phyloP scores from a whole-genome alignment of 163 green algal species.

The Coccomyxa subellipsoidea region DNA sequence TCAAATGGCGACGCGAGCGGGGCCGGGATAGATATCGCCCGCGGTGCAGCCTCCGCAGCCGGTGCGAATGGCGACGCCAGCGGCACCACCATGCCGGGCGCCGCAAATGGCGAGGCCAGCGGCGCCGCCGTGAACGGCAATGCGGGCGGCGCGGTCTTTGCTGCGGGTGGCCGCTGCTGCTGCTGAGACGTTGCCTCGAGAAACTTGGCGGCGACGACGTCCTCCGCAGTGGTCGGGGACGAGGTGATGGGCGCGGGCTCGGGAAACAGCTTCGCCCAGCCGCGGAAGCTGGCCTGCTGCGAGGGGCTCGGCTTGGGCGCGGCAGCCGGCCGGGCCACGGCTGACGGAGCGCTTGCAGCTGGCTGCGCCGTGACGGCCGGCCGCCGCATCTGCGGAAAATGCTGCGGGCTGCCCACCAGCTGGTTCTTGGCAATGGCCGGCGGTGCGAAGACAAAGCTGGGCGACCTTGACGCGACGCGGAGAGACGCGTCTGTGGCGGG shows the following conservation, averaged over 20 bases:
- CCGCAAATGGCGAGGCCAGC: neutral
- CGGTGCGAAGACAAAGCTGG: neutral
- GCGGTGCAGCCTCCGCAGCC: neutral
- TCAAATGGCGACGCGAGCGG: constrained; percentile 8
- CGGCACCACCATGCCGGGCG: too few species aligned
- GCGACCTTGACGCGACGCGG: neutral
- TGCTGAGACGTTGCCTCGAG: neutral
- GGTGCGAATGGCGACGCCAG: neutral
- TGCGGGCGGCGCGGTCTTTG: neutral
- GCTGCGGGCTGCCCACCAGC: neutral
- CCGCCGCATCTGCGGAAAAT: neutral
- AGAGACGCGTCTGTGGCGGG: neutral
- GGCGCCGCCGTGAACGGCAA: neutral
- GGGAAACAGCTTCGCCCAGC: neutral
- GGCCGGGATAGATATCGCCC: neutral
- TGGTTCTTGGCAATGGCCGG: neutral
- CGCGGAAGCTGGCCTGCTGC: constrained; percentile 5
- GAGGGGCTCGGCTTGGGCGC: neutral
- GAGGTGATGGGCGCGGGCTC: neutral
- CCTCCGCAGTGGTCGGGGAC: neutral
- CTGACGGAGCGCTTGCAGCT: neutral
- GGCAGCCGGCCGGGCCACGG: neutral
- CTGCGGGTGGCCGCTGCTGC: neutral
- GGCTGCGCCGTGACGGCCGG: neutral
- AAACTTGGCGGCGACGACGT: neutral